Base-by-base conservation (phyloP, 805 yeast genomes). In the Saccharomyces mikatae region DNA sequence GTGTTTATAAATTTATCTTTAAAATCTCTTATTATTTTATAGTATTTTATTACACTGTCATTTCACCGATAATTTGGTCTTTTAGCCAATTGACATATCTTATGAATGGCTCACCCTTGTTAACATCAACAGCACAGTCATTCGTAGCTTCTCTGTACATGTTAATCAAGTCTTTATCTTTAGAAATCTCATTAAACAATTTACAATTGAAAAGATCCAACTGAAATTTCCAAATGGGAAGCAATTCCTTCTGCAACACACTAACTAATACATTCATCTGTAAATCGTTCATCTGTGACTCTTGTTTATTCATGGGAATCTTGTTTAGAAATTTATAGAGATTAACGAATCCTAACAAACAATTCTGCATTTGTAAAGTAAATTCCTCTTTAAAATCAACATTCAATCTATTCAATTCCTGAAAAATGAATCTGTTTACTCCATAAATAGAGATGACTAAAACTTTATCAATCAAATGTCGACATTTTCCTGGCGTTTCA, bases 141-240 rank as follows among this genome's bases (percentile, higher is more conserved):
- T 54, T 53, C 4, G 59, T 52, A 17, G 50, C 50, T 9, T 53
- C 51, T 29, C 58, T 53, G 41, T 59, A 61, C 31, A 48, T 46
- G 22, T 49, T 46, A 11, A 61, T 52, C 9, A 62, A 50, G 26
- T 53, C 46, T 1, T 52, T 52, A 30, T 58, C 51, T 22, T 32
- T 49, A 1, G 63, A 55, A 14, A 62, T 48, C 6, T 54, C 44
- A 24, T 53, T 58, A 48, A 62, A 63, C 21, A 61, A 52, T 41
- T 54, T 54, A 48, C 59, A 61, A 48, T 65, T 63, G 44, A 63
- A 50, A 21, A 60, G 26, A 49, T 64, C 65, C 14, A 64, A 54
- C 49, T 65, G 65, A 5, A 48, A 49, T n/a, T 60, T 57, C 69
- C 68, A 64, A 36, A 56, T 56, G 21, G 58, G 56, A 27, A 63